These are phyloP conservation scores for Chrysophaeum taylorii DNA, from an alignment of 352 stramenopile genomes.

Conservation along the genomic window DNA sequence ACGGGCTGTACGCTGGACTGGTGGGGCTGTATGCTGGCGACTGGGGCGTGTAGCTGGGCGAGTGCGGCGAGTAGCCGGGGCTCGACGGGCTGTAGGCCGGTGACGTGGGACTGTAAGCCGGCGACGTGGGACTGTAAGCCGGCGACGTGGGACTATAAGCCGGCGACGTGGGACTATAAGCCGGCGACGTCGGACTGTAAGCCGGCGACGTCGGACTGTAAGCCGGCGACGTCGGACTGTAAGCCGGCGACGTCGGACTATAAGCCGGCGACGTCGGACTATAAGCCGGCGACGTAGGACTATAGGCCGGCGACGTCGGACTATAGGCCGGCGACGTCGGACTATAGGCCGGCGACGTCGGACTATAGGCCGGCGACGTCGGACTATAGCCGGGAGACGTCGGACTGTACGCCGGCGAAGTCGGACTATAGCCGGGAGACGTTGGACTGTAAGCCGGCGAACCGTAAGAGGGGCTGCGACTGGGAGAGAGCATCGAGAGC, in stretches of 20 bases:
- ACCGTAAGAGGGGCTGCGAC: conserved; percentile 59
- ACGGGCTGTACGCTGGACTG: conserved; percentile 51
- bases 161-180: conserved; percentile 7
- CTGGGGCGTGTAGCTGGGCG: conserved; percentile 58
- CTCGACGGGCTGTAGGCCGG: conserved; percentile 57
- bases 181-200: conserved; percentile 12
- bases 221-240: conserved; percentile 60
- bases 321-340: conserved; percentile 60
- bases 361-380: conserved; percentile 53
- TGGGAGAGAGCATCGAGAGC: not conserved
- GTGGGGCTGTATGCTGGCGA: conserved; percentile 42
- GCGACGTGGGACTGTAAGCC: conserved; percentile 68
- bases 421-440: conserved; percentile 42
- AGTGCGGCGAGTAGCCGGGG: conserved; percentile 64
- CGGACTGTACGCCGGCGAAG: conserved; percentile 58
- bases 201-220: conserved; percentile 30
- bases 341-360: conserved; percentile 51
- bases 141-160: conserved; percentile 61
- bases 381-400: conserved; percentile 63
- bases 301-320: conserved; percentile 66
- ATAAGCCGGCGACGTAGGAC: conserved; percentile 53
- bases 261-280: conserved; percentile 34
- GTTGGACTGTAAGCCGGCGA: conserved; percentile 72
- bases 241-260: conserved; percentile 24
- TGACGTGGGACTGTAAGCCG: conserved; percentile 66